Conservation (phyloP, 768 basidiomycete genomes). For the Russula foetens region DNA sequence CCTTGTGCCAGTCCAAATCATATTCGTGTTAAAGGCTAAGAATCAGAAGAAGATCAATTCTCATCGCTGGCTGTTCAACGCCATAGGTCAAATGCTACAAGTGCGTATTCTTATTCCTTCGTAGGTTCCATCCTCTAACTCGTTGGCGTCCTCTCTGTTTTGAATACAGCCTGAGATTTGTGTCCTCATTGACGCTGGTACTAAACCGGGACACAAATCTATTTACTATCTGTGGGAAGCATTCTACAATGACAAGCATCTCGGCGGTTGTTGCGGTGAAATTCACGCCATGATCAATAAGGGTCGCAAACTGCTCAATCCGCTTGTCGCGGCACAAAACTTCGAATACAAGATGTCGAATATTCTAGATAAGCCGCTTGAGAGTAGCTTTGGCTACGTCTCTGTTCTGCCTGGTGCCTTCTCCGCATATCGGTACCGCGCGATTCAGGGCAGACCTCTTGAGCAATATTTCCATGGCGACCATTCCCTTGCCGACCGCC, state of each 20-base stretch:
- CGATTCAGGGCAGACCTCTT: slow-evolving; percentile 81
- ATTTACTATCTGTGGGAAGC: slow-evolving; percentile 96
- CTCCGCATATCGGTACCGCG: slow-evolving; percentile 91
- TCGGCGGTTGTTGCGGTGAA: slow-evolving; percentile 90
- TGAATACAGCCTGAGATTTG: slow-evolving; percentile 73
- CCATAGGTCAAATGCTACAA: slow-evolving; percentile 73
- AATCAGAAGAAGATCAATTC: slow-evolving; percentile 96
- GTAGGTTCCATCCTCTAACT: neutral
- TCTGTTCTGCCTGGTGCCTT: slow-evolving; percentile 95
- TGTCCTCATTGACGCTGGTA: slow-evolving; percentile 90
- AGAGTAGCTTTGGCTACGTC: slow-evolving; percentile 93
- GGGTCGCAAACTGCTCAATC: slow-evolving; percentile 86
- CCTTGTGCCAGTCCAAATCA: slow-evolving; percentile 86
- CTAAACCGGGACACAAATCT: slow-evolving; percentile 92
- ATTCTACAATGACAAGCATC: slow-evolving; percentile 69
- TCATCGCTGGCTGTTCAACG: slow-evolving; percentile 95
- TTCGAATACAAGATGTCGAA: slow-evolving; percentile 99
- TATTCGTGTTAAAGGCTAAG: slow-evolving; percentile 85
- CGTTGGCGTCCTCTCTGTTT: neutral
- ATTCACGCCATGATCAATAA: slow-evolving; percentile 96
- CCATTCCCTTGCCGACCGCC: slow-evolving; percentile 82
- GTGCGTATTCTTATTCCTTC: slow-evolving; percentile 31
- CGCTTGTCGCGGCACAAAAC: slow-evolving; percentile 90
- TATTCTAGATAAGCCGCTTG: slow-evolving; percentile 91
- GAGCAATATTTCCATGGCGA: slow-evolving; percentile 87